Percentiles rank a stretch among this genome's conserved stretches.
Conservation (phyloP, 2,329 filamentous ascomycete genomes). For the Huntiella abstrusa region DNA sequence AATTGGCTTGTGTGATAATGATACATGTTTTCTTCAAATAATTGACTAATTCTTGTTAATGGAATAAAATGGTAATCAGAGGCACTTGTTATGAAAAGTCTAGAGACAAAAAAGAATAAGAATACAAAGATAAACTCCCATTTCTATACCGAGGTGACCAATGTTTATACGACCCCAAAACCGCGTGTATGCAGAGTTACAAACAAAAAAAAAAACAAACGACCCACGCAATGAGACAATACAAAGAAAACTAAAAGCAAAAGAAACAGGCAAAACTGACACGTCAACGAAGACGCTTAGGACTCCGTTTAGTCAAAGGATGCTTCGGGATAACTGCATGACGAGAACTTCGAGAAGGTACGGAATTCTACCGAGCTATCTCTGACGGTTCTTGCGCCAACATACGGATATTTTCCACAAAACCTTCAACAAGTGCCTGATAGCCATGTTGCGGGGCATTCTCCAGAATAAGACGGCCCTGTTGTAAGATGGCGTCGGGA, state of each 20-base stretch:
- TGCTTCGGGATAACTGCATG: too few species aligned
- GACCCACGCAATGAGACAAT: not conserved
- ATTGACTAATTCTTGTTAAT: not conserved
- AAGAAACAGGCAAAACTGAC: not conserved
- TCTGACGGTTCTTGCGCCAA: constrained; percentile 29
- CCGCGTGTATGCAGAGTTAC: not conserved
- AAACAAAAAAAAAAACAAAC: not conserved
- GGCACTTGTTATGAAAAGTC: not conserved
- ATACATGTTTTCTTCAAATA: not conserved
- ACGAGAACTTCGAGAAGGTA: too few species aligned
- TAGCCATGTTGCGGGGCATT: constrained; percentile 37
- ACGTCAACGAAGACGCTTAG: not conserved
- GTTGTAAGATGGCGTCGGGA: constrained; percentile 42
- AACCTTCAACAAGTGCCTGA: constrained; percentile 48
- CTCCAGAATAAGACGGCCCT: constrained; percentile 37
- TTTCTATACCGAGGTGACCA: too few species aligned
- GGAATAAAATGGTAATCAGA: not conserved
- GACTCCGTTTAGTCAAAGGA: too few species aligned
- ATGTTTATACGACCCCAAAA: too few species aligned
- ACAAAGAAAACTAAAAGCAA: not conserved
- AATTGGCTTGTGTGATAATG: not conserved
- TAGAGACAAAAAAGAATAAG: constrained; percentile 2
- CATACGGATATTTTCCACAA: constrained; percentile 54
- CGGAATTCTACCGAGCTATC: constrained; percentile 11
- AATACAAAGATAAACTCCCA: not conserved